Conservation (phyloP, 2,329 filamentous ascomycete genomes). For the Orbilia ellipsospora region DNA sequence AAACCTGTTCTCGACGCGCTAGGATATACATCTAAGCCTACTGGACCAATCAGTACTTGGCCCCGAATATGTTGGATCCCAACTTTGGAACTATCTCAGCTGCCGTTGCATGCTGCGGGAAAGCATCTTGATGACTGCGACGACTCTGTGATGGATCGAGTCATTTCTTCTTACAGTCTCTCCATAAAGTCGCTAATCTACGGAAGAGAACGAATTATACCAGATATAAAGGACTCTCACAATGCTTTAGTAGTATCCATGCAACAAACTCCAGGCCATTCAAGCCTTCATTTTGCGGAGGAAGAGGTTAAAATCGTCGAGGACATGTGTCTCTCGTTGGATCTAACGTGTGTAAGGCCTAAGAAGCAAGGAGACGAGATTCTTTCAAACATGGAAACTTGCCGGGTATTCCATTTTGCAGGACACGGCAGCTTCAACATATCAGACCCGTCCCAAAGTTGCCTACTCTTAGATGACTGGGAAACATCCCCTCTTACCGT, state of each 20-base stretch:
- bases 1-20: constrained; percentile 59
- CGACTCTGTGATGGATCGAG: constrained; percentile 61
- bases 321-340: neutral
- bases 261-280: constrained; percentile 57
- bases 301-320: constrained; percentile 12
- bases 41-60: constrained; percentile 40
- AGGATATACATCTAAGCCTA: constrained; percentile 51
- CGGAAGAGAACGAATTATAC: constrained; percentile 54
- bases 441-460: constrained; percentile 60
- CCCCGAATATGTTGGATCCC: constrained; percentile 61
- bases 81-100: constrained; percentile 58
- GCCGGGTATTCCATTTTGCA: constrained; percentile 64
- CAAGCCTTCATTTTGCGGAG: constrained; percentile 3
- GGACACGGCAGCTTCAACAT: constrained; percentile 61
- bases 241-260: constrained; percentile 60
- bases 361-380: constrained; percentile 57
- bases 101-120: constrained; percentile 62
- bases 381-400: constrained; percentile 56
- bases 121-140: constrained; percentile 56
- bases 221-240: neutral
- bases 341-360: neutral
- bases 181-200: constrained; percentile 57
- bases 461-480: constrained; percentile 58
- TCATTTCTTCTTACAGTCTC: constrained; percentile 62
- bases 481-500: constrained; percentile 15